A percentile compares a stretch with the other conserved stretches of the same genome.
Conservation (phyloP, 2,329 filamentous ascomycete species). For the Botrytis aclada region DNA sequence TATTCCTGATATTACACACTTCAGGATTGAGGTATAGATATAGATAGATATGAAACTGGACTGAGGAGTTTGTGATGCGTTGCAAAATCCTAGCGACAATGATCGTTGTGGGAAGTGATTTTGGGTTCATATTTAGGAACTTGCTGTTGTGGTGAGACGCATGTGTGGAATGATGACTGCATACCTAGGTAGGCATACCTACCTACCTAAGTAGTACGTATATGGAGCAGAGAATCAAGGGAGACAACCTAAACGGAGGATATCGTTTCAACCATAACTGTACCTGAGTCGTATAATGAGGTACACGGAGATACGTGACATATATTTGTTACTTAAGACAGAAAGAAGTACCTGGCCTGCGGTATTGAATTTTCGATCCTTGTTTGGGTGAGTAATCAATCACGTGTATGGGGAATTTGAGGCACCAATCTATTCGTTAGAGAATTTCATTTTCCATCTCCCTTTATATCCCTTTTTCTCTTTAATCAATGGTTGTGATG, state of each 20-base stretch:
- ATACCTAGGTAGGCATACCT: background rate
- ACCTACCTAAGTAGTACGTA: background rate
- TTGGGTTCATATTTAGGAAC: no score
- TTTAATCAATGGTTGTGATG: background rate
- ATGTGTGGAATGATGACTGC: background rate
- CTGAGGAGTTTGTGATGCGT: background rate
- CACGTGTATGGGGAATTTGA: background rate
- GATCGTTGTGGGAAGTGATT: no score
- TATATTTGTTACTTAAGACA: background rate
- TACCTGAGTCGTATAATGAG: no score
- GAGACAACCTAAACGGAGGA: background rate
- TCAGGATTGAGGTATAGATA: background rate
- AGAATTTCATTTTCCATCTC: background rate
- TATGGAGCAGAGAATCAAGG: background rate
- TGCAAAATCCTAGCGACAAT: background rate
- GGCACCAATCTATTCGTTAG: background rate
- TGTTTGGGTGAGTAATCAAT: background rate
- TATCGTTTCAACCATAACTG: background rate
- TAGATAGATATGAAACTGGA: background rate
- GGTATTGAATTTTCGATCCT: background rate
- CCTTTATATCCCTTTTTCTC: background rate
- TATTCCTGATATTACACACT: background rate
- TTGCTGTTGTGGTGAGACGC: no score
- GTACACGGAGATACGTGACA: background rate
- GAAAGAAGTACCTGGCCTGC: background rate